A percentile compares a stretch with the other conserved stretches of the same genome.
Conservation (phyloP, 495 filamentous ascomycete genomes). For the Penicillium coprophilum region DNA sequence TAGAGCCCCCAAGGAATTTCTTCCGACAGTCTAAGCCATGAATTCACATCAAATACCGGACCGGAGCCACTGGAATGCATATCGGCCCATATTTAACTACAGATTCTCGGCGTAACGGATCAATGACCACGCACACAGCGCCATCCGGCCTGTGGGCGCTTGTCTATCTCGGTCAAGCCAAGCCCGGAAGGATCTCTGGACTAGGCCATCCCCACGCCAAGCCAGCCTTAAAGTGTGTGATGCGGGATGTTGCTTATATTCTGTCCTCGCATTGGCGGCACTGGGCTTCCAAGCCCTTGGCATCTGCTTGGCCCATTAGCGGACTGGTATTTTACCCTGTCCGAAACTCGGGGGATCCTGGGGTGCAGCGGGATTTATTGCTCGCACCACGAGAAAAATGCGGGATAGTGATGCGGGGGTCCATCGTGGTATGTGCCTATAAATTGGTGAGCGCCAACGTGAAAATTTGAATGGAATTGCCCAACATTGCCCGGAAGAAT, state of each 20-base stretch:
- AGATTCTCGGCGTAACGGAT: constrained; percentile 9
- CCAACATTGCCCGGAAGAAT: neutral
- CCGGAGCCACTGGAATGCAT: constrained; percentile 3
- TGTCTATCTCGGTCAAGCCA: constrained; percentile 12
- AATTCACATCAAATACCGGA: neutral
- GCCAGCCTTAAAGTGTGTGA: constrained; percentile 12
- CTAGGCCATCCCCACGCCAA: constrained; percentile 18
- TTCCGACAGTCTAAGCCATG: neutral
- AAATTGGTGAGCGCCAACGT: constrained; percentile 5
- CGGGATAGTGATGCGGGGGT: constrained; percentile 21
- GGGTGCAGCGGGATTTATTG: constrained; percentile 7
- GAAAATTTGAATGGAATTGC: neutral
- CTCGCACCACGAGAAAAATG: constrained; percentile 11
- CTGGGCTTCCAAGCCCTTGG: constrained; percentile 20
- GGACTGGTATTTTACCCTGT: constrained; percentile 15
- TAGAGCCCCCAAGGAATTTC: neutral
- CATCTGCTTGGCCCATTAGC: constrained; percentile 20
- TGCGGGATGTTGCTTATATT: constrained; percentile 14
- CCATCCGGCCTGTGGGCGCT: constrained; percentile 10
- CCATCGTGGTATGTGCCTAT: neutral
- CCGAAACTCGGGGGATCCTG: constrained; percentile 5
- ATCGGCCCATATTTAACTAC: constrained; percentile 6
- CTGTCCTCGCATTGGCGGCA: constrained; percentile 17
- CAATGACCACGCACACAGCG: constrained; percentile 20
- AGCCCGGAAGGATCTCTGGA: constrained; percentile 20